phyloP scores from a whole-genome alignment of 306 rosid genomes.

The Sindora glabra region DNA sequence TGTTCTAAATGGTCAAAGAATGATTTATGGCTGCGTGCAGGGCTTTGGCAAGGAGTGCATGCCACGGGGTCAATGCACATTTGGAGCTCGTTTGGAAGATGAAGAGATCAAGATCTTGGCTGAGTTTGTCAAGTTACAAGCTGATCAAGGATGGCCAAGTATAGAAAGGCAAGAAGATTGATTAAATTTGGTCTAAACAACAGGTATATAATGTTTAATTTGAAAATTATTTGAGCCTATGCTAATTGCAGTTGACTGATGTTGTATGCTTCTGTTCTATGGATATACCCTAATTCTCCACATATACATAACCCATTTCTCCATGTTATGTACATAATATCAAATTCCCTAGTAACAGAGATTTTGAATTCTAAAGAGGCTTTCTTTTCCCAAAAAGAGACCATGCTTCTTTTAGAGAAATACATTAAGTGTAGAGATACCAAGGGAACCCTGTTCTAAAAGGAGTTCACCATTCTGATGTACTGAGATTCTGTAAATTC shows the following conservation, averaged over 20 bases:
- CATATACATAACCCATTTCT: no score
- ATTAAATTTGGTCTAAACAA: slow-evolving; percentile 4
- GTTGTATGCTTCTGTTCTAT: neutral
- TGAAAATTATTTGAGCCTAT: neutral
- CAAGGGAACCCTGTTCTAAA: no score
- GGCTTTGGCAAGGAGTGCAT: slow-evolving; percentile 83
- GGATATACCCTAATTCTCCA: neutral
- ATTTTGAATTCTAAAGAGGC: no score
- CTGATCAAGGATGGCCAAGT: slow-evolving; percentile 83
- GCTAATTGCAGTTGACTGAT: neutral
- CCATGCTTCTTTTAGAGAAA: no score
- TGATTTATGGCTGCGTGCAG: slow-evolving; percentile 23
- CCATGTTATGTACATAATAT: no score
- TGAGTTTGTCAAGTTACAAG: slow-evolving; percentile 75
- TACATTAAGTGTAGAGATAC: no score
- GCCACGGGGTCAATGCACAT: slow-evolving; percentile 94
- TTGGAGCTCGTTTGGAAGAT: slow-evolving; percentile 86
- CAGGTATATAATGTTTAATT: neutral
- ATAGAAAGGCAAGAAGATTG: slow-evolving; percentile 27
- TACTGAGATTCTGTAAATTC: no score
- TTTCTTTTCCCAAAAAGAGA: no score
- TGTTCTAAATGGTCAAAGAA: slow-evolving; percentile 2
- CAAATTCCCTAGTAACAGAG: no score
- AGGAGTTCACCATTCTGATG: no score
- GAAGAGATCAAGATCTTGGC: slow-evolving; percentile 80